Evolutionary conservation across 257 asterid genomes (phyloP), one percentile per base, ranked within the genome.

Genomic region (Solanum phureja): DNA sequence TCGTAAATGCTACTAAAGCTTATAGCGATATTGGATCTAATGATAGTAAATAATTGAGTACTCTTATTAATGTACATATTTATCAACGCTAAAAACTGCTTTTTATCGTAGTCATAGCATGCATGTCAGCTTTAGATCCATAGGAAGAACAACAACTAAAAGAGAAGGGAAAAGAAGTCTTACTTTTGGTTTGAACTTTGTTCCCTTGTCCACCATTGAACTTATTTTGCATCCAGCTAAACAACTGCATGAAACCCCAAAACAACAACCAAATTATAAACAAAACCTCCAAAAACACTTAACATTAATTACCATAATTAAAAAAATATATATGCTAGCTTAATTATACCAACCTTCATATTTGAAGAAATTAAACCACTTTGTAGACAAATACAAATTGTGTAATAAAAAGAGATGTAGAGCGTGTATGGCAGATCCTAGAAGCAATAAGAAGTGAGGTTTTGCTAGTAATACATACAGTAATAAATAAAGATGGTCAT

Each of bases 381-480:
- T 16, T 46, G 68, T 56, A 7, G n/a, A 56, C n/a, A 56, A 56
- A 56, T 56, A 56, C 64, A 56, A 56, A 56, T 1, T 18, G 64
- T 56, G 64, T 56, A 18, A 56, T 18, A 56, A 56, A 56, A 56
- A 56, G 62, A 56, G 68, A 46, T 11, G 6, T 11, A 46, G 7
- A 24, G 40, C 9, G 44, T 52, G n/a, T 40, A 11, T 88, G 23
- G 11, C 87, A 90, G 92, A 91, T 90, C 91, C 91, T 91, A 91
- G 92, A 89, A 93, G 92, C 97, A 94, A 92, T 90, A 91, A 92
- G 92, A 90, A 87, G 88, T 90, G 89, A 92, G 23, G 91, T 89
- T 90, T 88, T 92, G 92, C 94, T 87, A 56, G 64, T 2, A 18
- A 18, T 56, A 56, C 64, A 56, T 56, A 56, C n/a, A 56, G 64